Evolutionary conservation across 768 basidiomycete genomes (phyloP).

Genomic region (Russula earlei): DNA sequence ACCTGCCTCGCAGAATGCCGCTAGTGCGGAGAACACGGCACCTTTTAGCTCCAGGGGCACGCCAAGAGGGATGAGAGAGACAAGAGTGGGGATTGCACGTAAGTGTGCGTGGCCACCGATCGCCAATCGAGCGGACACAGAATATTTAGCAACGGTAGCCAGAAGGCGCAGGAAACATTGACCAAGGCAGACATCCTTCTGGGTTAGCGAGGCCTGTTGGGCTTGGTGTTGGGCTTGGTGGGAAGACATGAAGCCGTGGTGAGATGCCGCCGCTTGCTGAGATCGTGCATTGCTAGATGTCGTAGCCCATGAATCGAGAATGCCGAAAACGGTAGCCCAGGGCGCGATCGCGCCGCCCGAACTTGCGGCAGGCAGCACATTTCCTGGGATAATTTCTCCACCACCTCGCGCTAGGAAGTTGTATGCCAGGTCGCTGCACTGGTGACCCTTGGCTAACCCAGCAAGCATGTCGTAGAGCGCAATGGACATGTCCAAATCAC

Average conservation of each 20-base stretch:
- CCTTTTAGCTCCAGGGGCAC: constrained; percentile 91
- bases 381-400: constrained; percentile 57
- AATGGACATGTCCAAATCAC: constrained; percentile 63
- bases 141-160: constrained; percentile 63
- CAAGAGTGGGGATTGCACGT: constrained; percentile 70
- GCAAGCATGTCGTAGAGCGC: constrained; percentile 85
- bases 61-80: constrained; percentile 66
- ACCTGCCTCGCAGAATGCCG: constrained; percentile 77
- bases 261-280: constrained; percentile 26
- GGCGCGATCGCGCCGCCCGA: constrained; percentile 54
- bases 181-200: constrained; percentile 69
- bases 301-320: constrained; percentile 66
- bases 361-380: constrained; percentile 34
- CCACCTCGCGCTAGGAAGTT: constrained; percentile 80
- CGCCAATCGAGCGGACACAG: constrained; percentile 68
- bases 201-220: constrained; percentile 40
- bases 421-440: constrained; percentile 79
- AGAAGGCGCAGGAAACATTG: constrained; percentile 76
- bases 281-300: constrained; percentile 40
- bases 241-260: constrained; percentile 21
- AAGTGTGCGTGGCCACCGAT: constrained; percentile 70
- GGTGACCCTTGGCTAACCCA: constrained; percentile 74
- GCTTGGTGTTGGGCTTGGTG: constrained; percentile 35
- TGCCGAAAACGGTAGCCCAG: constrained; percentile 67
- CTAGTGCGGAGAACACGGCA: constrained; percentile 67